Conservation (phyloP, 495 filamentous ascomycete species). For the Friedmanniomyces simplex region DNA sequence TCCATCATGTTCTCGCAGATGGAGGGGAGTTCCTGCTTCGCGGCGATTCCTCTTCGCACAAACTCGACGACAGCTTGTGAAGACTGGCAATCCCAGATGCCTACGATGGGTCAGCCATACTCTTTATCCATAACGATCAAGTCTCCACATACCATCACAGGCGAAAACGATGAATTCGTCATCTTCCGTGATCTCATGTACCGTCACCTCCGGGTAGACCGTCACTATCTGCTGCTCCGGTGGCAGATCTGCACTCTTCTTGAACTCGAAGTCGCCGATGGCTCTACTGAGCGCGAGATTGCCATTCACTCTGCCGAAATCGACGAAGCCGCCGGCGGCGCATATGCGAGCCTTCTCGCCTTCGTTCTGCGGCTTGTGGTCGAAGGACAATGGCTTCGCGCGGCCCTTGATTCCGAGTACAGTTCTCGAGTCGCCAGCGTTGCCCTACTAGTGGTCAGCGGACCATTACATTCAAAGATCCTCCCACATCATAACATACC, state of each 20-base stretch:
- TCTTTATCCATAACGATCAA: no score
- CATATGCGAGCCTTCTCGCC: slow-evolving; percentile 97
- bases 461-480: slow-evolving; percentile 18
- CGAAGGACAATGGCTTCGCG: slow-evolving; percentile 92
- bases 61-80: slow-evolving; percentile 97
- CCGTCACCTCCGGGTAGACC: slow-evolving; percentile 83
- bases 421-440: slow-evolving; percentile 89
- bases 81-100: slow-evolving; percentile 99
- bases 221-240: slow-evolving; percentile 98
- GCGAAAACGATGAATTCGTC: slow-evolving; percentile 96
- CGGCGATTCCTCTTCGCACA: slow-evolving; percentile 87
- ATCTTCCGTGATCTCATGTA: slow-evolving; percentile 81
- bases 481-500: slow-evolving; percentile 49
- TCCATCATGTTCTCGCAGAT: slow-evolving; percentile 99
- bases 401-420: slow-evolving; percentile 92
- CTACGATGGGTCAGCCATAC: slow-evolving; percentile 36
- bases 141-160: slow-evolving; percentile 69
- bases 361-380: slow-evolving; percentile 98
- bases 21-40: slow-evolving; percentile 80
- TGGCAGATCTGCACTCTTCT: slow-evolving; percentile 92
- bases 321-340: slow-evolving; percentile 93
- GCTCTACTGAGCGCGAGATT: slow-evolving; percentile 96
- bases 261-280: slow-evolving; percentile 99
- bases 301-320: slow-evolving; percentile 96
- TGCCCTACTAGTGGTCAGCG: slow-evolving; percentile 50